Conservation (phyloP, 1,284 basidiomycete genomes). For the Ceratobasidium sp. region DNA sequence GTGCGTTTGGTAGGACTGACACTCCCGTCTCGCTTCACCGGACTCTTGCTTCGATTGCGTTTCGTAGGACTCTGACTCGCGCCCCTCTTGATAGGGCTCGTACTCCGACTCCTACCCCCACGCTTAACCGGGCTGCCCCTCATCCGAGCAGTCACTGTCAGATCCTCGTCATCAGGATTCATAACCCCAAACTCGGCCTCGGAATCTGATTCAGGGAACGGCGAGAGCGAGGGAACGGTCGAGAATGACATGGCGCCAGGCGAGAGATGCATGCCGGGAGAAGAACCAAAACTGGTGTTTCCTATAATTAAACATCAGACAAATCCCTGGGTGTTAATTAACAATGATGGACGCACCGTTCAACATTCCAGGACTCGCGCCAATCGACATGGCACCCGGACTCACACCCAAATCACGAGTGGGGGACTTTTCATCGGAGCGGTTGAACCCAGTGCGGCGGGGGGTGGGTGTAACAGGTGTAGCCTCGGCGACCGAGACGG, state of each 20-base stretch:
- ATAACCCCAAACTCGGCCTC: slow-evolving; percentile 20
- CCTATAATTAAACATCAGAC: no score
- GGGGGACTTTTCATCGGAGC: background rate
- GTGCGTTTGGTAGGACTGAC: background rate
- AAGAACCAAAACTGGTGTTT: no score
- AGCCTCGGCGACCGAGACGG: background rate
- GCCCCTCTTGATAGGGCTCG: background rate
- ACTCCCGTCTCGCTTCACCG: background rate
- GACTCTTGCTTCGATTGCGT: background rate
- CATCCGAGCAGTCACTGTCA: slow-evolving; percentile 10
- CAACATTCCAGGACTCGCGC: no score
- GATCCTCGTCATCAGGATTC: slow-evolving; percentile 10
- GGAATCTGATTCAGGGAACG: slow-evolving; percentile 33
- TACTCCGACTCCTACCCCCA: background rate
- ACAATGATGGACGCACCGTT: background rate
- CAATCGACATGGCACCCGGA: background rate
- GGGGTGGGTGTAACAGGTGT: background rate
- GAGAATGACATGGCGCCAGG: slow-evolving; percentile 18
- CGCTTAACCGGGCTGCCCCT: background rate
- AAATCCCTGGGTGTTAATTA: background rate
- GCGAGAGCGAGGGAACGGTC: slow-evolving; percentile 31
- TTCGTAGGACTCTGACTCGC: background rate
- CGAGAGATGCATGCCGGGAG: background rate
- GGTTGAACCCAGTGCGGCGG: background rate
- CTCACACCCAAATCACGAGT: background rate